Percentiles rank a stretch among this genome's conserved stretches.
phyloP scores from a whole-genome alignment of 768 basidiomycete genomes.

The Butyriboletus loyo region DNA sequence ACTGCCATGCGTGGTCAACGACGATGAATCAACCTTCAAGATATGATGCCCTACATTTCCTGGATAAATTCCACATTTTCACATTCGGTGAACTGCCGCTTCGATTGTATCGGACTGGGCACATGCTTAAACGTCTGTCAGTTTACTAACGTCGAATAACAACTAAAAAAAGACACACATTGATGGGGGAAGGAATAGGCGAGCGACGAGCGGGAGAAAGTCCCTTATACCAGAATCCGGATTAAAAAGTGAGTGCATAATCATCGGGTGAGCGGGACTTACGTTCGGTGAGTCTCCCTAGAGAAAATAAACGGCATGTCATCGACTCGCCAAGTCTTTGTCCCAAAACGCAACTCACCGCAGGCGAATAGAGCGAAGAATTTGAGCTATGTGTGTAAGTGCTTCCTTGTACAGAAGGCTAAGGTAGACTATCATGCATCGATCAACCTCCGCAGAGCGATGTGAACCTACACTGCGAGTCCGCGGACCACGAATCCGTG shows the following conservation, averaged over 20 bases:
- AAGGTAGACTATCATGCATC: neutral
- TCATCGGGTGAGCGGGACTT: neutral
- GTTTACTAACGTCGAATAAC: neutral
- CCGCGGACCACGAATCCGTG: neutral
- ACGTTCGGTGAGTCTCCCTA: constrained; percentile 1
- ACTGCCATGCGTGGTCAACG: constrained; percentile 5
- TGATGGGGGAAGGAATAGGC: neutral
- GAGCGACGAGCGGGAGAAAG: neutral
- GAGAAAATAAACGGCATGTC: neutral
- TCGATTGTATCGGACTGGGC: constrained; percentile 1
- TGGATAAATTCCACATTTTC: constrained; percentile 2
- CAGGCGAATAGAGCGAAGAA: neutral
- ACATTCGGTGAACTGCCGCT: neutral
- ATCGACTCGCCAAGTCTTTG: neutral
- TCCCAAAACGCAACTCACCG: neutral
- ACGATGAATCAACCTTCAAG: neutral
- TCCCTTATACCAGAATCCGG: neutral
- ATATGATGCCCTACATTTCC: constrained; percentile 8
- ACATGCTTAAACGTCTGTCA: neutral
- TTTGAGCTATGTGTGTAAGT: neutral
- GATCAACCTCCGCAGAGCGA: neutral
- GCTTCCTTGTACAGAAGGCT: constrained; percentile 6
- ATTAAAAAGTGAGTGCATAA: neutral
- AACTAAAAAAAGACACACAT: neutral
- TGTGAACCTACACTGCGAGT: constrained; percentile 4